A percentile compares a stretch with the other conserved stretches of the same genome.
Conservation (phyloP, 1,139 yeast genomes). For the Pichia cactophila region DNA sequence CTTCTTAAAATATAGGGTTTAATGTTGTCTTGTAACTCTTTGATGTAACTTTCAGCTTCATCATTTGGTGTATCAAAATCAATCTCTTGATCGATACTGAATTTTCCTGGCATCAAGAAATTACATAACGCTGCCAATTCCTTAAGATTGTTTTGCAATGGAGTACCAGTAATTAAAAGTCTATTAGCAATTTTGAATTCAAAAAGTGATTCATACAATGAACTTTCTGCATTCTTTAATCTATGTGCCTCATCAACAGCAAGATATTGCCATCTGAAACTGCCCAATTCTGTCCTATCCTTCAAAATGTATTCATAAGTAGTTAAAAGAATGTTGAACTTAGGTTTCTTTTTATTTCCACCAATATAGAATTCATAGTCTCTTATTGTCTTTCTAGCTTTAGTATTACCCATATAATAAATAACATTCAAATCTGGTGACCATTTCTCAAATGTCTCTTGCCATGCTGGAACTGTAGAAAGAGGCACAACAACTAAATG, state of each 20-base stretch:
- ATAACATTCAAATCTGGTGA: constrained; percentile 92
- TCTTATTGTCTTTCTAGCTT: constrained; percentile 73
- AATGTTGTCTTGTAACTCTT: constrained; percentile 72
- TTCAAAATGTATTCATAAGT: constrained; percentile 94
- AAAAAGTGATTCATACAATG: constrained; percentile 78
- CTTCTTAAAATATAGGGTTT: constrained; percentile 91
- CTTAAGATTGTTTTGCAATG: constrained; percentile 89
- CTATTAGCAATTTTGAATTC: constrained; percentile 82
- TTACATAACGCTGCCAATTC: constrained; percentile 93
- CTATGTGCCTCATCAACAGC: constrained; percentile 99
- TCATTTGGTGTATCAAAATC: constrained; percentile 86
- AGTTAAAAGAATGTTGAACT: constrained; percentile 81
- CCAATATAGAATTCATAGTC: constrained; percentile 72
- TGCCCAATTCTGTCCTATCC: constrained; percentile 73
- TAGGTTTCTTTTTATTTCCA: constrained; percentile 55
- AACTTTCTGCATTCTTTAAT: constrained; percentile 87
- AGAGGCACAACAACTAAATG: constrained; percentile 93
- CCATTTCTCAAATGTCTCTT: constrained; percentile 97
- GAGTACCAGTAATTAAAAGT: constrained; percentile 93
- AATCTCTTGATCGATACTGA: constrained; percentile 73
- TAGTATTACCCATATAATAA: constrained; percentile 86
- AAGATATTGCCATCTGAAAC: constrained; percentile 87
- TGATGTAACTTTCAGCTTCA: constrained; percentile 82
- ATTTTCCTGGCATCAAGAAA: constrained; percentile 92
- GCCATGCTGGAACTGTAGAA: constrained; percentile 98